phyloP scores from a whole-genome alignment of 1,284 basidiomycete genomes.

The Ganoderma meredithae region DNA sequence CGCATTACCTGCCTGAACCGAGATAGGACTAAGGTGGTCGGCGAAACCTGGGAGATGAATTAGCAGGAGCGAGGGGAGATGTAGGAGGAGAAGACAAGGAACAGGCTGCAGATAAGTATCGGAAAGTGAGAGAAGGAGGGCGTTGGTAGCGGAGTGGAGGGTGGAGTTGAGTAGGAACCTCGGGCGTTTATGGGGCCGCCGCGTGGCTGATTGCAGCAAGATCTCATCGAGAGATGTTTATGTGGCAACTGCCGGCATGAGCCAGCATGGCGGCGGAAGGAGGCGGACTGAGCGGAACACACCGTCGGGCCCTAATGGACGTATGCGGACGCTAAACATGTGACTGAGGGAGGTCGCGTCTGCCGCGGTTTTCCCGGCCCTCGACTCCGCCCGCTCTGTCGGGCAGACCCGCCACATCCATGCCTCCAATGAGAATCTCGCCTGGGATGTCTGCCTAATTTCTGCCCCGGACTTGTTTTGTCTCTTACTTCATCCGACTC shows the following conservation, averaged over 20 bases:
- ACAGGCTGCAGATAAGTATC: not conserved
- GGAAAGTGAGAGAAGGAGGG: not conserved
- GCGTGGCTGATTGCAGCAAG: slow-evolving; percentile 12
- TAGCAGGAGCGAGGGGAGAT: not conserved
- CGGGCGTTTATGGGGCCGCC: slow-evolving; percentile 20
- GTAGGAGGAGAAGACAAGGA: slow-evolving; percentile 2
- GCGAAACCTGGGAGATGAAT: slow-evolving; percentile 16
- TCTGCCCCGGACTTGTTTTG: slow-evolving; percentile 3
- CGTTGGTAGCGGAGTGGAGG: not conserved
- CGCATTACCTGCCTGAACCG: slow-evolving; percentile 10
- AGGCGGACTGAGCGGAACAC: not conserved
- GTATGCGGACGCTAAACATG: slow-evolving; percentile 16
- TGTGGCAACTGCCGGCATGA: slow-evolving; percentile 13
- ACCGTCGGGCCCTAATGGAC: slow-evolving; percentile 8
- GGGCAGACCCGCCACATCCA: slow-evolving; percentile 17
- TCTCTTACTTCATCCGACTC: slow-evolving; percentile 6
- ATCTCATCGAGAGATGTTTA: slow-evolving; percentile 25
- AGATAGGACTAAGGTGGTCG: not conserved
- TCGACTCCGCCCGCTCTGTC: slow-evolving; percentile 18
- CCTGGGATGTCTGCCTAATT: not conserved
- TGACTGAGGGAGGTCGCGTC: slow-evolving; percentile 18
- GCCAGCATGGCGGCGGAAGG: too few species aligned
- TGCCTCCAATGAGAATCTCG: not conserved
- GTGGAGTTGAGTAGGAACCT: slow-evolving; percentile 12
- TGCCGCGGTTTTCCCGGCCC: slow-evolving; percentile 27